Percentiles rank a stretch among this genome's conserved stretches.
phyloP scores from a whole-genome alignment of 176 grass and related monocot species.

The Aegilops longissima region DNA sequence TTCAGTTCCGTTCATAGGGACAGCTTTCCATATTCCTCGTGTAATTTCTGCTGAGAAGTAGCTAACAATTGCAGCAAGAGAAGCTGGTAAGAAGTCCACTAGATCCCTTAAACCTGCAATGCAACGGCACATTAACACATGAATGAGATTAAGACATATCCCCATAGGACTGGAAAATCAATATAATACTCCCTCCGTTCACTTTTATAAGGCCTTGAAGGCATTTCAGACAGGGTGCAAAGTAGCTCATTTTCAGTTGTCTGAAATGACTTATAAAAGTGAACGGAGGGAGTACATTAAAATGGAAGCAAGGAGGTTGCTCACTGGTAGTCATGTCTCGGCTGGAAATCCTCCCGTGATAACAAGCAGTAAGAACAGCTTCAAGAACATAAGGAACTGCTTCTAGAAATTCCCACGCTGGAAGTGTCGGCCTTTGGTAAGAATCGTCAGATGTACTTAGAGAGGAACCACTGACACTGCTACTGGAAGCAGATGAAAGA shows the following conservation, averaged over 20 bases:
- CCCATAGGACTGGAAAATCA: neutral
- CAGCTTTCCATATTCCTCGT: constrained; percentile 95
- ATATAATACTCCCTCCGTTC: neutral
- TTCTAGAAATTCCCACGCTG: constrained; percentile 97
- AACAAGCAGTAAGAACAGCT: constrained; percentile 95
- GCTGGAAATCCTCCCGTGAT: constrained; percentile 86
- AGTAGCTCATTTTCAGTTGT: no score
- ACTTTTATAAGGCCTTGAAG: no score
- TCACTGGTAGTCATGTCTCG: constrained; percentile 93
- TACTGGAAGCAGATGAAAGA: constrained; percentile 70
- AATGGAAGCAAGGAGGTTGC: constrained; percentile 21
- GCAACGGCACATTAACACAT: constrained; percentile 11
- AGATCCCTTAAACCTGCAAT: constrained; percentile 90
- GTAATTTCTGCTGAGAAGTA: constrained; percentile 99
- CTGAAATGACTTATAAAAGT: no score
- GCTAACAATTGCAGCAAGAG: constrained; percentile 82
- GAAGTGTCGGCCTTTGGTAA: constrained; percentile 65
- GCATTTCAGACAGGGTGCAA: no score
- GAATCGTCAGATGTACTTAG: constrained; percentile 64
- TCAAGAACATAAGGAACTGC: constrained; percentile 97
- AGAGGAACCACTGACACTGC: constrained; percentile 72
- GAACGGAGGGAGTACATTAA: neutral
- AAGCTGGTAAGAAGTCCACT: constrained; percentile 94
- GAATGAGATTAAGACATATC: constrained; percentile 11
- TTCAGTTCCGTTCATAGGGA: constrained; percentile 96